Evolutionary conservation across 1,284 basidiomycete genomes (phyloP).

Genomic region (Neotropicomus parvogracilis): DNA sequence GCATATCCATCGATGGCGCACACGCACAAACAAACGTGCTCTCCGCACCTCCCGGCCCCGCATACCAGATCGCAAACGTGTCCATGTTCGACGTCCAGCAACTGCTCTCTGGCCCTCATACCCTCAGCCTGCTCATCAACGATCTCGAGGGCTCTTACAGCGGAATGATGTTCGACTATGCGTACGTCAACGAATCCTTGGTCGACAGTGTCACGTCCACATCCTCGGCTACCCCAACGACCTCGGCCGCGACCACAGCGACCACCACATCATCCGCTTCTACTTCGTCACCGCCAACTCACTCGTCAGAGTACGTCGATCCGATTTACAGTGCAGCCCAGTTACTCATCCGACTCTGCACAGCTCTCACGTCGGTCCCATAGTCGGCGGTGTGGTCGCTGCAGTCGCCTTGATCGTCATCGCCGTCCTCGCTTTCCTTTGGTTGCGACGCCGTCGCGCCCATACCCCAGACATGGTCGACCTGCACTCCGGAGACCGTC

Average conservation of each 20-base stretch:
- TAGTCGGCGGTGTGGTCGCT: constrained; percentile 17
- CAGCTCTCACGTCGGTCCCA: constrained; percentile 8
- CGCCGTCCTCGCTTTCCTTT: constrained; percentile 10
- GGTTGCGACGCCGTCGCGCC: constrained; percentile 9
- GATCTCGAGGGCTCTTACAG: constrained; percentile 20
- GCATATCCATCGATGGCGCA: constrained; percentile 15
- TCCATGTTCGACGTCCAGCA: constrained; percentile 24
- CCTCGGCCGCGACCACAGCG: not conserved
- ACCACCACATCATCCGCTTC: not conserved
- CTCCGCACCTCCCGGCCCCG: constrained; percentile 17
- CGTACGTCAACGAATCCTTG: constrained; percentile 19
- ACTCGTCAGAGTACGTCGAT: constrained; percentile 13
- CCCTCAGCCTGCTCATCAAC: constrained; percentile 14
- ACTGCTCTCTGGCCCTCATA: constrained; percentile 15
- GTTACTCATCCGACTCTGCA: not conserved
- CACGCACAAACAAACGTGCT: constrained; percentile 14
- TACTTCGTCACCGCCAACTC: too few species aligned
- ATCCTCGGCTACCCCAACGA: too few species aligned
- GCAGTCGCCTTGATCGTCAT: constrained; percentile 7
- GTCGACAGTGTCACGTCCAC: constrained; percentile 10
- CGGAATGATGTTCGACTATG: constrained; percentile 29
- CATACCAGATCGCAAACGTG: constrained; percentile 21
- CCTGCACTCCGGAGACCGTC: not conserved
- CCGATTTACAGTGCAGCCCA: not conserved
- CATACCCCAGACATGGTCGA: constrained; percentile 6